Evolutionary conservation across 768 basidiomycete species (phyloP), one percentile per base, ranked within the genome.

Genomic region (Pulveroboletus frians): DNA sequence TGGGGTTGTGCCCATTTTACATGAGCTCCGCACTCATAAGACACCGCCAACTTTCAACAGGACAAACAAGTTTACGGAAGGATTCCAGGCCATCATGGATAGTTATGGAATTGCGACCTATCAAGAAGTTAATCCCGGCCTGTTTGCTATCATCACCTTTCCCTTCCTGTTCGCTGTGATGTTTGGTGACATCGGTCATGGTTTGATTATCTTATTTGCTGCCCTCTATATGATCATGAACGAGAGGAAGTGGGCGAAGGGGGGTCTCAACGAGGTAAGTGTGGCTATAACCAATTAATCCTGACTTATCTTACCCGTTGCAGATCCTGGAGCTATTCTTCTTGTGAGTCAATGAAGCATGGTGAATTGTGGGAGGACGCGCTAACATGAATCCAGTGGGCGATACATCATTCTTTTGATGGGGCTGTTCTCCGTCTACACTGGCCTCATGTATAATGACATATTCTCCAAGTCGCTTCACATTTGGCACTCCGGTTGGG

Each of bases 141-240:
- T 98, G 26, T 95, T 95, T 68, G 92, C 91, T 0, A 74, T 90
- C 57, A 73, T 88, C 58, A 96, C 93, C 2, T 96, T 96, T 82
- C 96, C 96, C 0, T 98, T 99, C 82, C 71, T 99, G 57, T 99
- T 98, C 61, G 95, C 92, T 5, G 91, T 99, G 72, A 99, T 99
- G 96, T 99, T 99, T 65, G 96, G 96, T 61, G 96, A 99, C 69
- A 89, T 98, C 62, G 96, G 96, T 3, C 96, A 99, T 70, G 96
- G 92, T 27, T 73, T 81, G 52, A 83, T 98, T 61, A 87, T 90
- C 59, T 77, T 88, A 54, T 61, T 77, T 36, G 81, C 84, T 15
- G 95, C 91, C 3, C 49, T 84, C 2, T 83, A 79, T 50, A 92
- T 98, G 90, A 92, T 97, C 63, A 47, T 86, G 47, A 74, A 78